Evolutionary conservation across 352 stramenopile species (phyloP), one percentile per base, ranked within the genome.

Genomic region (Phytophthora lateralis): DNA sequence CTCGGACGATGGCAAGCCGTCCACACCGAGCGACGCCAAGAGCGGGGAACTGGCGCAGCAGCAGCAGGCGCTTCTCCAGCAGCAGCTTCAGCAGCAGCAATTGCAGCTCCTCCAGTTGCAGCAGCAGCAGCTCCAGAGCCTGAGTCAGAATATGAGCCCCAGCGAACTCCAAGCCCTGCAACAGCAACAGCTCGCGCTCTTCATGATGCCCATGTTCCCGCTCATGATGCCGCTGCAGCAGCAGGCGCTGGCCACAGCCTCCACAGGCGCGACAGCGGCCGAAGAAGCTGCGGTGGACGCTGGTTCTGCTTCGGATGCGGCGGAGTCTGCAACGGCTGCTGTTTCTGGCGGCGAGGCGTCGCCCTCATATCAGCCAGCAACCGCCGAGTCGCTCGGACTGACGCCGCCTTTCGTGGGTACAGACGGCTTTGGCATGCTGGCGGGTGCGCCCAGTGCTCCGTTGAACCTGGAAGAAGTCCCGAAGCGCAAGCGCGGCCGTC

Each of bases 191-290:
- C 82, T 91, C 37, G 80, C 80, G 54, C 69, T 89, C 35, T 74
- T 91, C 42, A 90, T 90, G 81, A 88, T 88, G 78, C 78, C 81
- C 48, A 89, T 91, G 75, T 85, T 91, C 63, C 82, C 82, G 35
- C 73, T 89, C 27, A 87, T 91, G 79, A 82, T 87, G 66, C 76
- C 72, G 17, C 51, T 84, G 48, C 80, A 82, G 55, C 76, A 82
- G 39, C 66, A 67, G 57, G 39, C 55, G 34, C 55, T 54, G 47
- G 63, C 43, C 26, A 34, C 47, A 38, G 47, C 53, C 34, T 48
- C 60, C 5, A 18, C 46, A 1, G 38, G 32, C 2, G n/a, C 15
- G 2, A 9, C 45, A 2, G 17, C 17, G 15, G 46, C 38, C 20
- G 24, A 47, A 7, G 49, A 61, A 4, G 49, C 45, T 5, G 50